A percentile compares a stretch with the other conserved stretches of the same genome.
These are phyloP conservation scores for Phialocephala sp. DNA, from an alignment of 2,329 filamentous ascomycete genomes.

Conservation along the genomic window DNA sequence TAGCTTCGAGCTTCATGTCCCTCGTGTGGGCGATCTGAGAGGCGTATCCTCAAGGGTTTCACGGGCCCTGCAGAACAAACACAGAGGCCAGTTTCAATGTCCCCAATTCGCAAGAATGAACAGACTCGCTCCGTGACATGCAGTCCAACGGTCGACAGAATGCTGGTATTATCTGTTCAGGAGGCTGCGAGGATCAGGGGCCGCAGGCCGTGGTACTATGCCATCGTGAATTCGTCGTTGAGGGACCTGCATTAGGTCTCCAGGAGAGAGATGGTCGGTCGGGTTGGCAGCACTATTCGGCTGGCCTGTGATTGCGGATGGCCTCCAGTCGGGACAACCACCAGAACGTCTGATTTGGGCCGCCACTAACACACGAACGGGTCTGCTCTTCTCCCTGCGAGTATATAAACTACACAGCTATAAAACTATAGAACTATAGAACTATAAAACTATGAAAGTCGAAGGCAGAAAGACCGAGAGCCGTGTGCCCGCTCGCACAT, in stretches of 20 bases:
- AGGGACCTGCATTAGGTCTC: neutral
- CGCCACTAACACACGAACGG: neutral
- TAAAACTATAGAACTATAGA: too few relatives aligned
- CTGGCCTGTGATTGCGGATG: neutral
- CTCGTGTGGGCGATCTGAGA: neutral
- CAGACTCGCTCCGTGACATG: neutral
- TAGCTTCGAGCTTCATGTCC: slow-evolving; percentile 2
- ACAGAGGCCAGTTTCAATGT: neutral
- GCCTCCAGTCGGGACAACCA: neutral
- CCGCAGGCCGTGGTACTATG: neutral
- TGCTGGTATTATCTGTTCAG: neutral
- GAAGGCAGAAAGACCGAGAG: neutral
- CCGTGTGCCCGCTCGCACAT: neutral
- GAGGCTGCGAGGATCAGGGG: neutral
- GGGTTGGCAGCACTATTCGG: neutral
- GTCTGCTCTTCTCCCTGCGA: neutral
- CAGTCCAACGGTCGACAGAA: neutral
- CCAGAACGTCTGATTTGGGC: neutral
- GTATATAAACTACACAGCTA: too few relatives aligned
- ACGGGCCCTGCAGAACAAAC: neutral
- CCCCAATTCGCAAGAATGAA: neutral
- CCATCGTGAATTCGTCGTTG: neutral
- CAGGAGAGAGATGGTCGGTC: neutral
- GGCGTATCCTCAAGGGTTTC: too few relatives aligned
- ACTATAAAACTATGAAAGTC: neutral